A percentile compares a stretch with the other conserved stretches of the same genome.
Conservation (phyloP, 2,329 filamentous ascomycete genomes). For the Talaromyces sp. region DNA sequence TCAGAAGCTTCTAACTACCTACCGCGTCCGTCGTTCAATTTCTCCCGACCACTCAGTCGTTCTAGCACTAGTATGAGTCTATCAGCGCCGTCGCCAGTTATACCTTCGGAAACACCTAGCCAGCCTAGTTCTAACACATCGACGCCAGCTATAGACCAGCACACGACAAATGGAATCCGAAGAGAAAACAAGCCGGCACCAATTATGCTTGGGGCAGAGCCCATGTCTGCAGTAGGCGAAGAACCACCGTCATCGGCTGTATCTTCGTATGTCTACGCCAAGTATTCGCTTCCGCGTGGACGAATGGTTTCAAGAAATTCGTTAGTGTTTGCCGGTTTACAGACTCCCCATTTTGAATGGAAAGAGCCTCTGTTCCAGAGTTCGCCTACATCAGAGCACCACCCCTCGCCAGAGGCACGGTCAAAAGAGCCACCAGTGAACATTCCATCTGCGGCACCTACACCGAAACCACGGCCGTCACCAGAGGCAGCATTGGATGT, state of each 20-base stretch:
- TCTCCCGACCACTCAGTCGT: slow-evolving; percentile 81
- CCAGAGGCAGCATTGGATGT: neutral
- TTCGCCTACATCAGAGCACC: slow-evolving; percentile 35
- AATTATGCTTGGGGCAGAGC: slow-evolving; percentile 29
- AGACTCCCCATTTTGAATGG: slow-evolving; percentile 61
- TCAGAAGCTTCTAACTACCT: slow-evolving; percentile 74
- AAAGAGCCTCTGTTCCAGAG: slow-evolving; percentile 55
- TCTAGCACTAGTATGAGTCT: slow-evolving; percentile 38
- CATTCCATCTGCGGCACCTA: neutral
- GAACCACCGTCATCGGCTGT: slow-evolving; percentile 47
- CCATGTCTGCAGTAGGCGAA: slow-evolving; percentile 26
- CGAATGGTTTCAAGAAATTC: slow-evolving; percentile 72
- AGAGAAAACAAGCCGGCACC: slow-evolving; percentile 32
- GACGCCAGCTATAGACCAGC: slow-evolving; percentile 5
- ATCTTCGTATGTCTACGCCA: slow-evolving; percentile 82
- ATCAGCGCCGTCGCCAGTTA: slow-evolving; percentile 34
- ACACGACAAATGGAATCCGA: slow-evolving; percentile 19
- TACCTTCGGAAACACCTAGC: slow-evolving; percentile 33
- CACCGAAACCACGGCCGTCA: neutral
- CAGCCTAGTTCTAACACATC: slow-evolving; percentile 8
- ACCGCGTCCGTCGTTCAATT: slow-evolving; percentile 81
- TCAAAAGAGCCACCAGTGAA: slow-evolving; percentile 6
- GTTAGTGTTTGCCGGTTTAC: slow-evolving; percentile 56
- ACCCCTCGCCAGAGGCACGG: slow-evolving; percentile 33
- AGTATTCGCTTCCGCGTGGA: slow-evolving; percentile 78